Percentiles rank a stretch among this genome's conserved stretches.
Evolutionary conservation across 1,139 yeast species (phyloP).

Genomic region (Hyphopichia wangnamkhiaoensis): DNA sequence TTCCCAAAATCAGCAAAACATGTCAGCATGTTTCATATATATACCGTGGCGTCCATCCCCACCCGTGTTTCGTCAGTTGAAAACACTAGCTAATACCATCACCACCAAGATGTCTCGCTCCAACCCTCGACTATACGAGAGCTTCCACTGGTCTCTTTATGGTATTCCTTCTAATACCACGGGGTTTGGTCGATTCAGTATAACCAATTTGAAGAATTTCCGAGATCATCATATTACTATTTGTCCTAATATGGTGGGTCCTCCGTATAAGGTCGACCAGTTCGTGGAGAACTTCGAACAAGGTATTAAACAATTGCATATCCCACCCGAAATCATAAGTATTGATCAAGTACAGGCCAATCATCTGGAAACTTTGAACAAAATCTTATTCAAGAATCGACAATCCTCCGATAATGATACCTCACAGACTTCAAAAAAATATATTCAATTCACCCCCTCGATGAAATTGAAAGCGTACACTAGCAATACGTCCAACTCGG

Average conservation of each 20-base stretch:
- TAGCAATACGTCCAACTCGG: constrained; percentile 1
- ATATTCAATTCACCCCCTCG: not conserved
- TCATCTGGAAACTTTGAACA: constrained; percentile 2
- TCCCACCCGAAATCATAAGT: constrained; percentile 2
- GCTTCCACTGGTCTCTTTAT: constrained; percentile 8
- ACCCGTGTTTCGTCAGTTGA: constrained; percentile 4
- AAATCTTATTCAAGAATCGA: constrained; percentile 3
- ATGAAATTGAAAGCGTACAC: not conserved
- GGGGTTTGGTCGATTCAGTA: constrained; percentile 7
- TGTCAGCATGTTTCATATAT: constrained; percentile 13
- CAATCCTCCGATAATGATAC: not conserved
- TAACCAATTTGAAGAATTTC: constrained; percentile 9
- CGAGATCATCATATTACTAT: constrained; percentile 9
- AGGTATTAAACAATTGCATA: constrained; percentile 2
- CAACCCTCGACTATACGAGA: constrained; percentile 3
- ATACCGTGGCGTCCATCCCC: constrained; percentile 16
- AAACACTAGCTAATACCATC: constrained; percentile 5
- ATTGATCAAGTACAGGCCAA: constrained; percentile 2
- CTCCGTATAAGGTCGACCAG: constrained; percentile 5
- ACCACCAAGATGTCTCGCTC: constrained; percentile 1
- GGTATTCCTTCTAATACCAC: constrained; percentile 7
- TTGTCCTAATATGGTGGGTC: constrained; percentile 7
- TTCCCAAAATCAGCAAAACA: constrained; percentile 8
- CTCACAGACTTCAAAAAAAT: not conserved
- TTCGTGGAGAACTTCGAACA: constrained; percentile 4